Evolutionary conservation across 768 basidiomycete genomes (phyloP).

Genomic region (Ephemerocybe angulata): DNA sequence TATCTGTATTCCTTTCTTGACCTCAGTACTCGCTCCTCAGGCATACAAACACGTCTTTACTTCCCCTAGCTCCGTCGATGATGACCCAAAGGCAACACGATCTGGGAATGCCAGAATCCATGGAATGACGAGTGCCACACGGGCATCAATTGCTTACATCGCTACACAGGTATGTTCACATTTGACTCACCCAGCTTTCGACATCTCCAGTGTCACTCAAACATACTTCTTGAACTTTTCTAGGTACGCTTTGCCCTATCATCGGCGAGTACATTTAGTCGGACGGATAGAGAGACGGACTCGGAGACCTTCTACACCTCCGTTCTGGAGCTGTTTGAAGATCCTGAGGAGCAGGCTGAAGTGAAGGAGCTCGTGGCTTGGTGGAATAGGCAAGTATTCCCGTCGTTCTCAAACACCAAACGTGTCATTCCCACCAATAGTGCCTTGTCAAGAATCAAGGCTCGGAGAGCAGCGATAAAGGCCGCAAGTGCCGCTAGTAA

Average conservation of each 20-base stretch:
- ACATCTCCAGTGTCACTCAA: too few relatives aligned
- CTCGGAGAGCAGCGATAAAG: not conserved
- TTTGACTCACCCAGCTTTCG: too few relatives aligned
- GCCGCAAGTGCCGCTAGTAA: too few relatives aligned
- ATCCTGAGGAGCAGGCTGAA: not conserved
- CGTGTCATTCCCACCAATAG: not conserved
- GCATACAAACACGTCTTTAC: not conserved
- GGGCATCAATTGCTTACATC: not conserved
- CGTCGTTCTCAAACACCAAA: not conserved
- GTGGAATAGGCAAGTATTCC: not conserved
- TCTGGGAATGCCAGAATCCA: not conserved
- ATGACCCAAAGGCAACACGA: not conserved
- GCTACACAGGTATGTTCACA: slow-evolving; percentile 2
- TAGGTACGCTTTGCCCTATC: slow-evolving; percentile 2
- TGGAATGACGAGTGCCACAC: not conserved
- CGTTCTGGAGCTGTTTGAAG: not conserved
- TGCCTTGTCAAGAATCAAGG: not conserved
- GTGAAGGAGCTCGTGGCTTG: not conserved
- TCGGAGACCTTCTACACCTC: not conserved
- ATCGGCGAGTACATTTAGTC: not conserved
- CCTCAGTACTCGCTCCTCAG: not conserved
- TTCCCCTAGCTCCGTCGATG: not conserved
- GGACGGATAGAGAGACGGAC: not conserved
- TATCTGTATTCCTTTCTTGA: not conserved
- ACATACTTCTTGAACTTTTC: too few relatives aligned